Base-by-base conservation (phyloP, 2,329 filamentous ascomycete species). In the Aspergillus puulaauensis region DNA sequence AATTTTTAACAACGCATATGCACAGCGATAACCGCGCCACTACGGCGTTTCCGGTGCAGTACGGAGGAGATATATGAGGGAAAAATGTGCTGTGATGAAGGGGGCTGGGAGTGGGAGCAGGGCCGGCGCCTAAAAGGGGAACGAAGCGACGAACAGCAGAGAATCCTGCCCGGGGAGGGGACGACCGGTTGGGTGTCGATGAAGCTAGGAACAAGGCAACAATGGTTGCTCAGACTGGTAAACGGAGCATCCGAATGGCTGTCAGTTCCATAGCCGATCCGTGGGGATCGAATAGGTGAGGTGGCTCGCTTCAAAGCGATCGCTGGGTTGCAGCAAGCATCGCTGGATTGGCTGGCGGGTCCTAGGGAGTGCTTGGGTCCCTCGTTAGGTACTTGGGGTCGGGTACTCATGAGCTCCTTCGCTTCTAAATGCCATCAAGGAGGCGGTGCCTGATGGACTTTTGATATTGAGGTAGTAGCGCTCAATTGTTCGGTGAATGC, bases 61-160 rank as follows among this genome's bases (percentile, higher is more conserved):
- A 47, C 11, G n/a, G 27, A 47, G 45, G 7, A 48, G 8, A 23
- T 45, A 49, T 50, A 31, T 56, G 54, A 50, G 37, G 53, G 52
- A 50, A 43, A 50, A 37, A 52, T 55, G 27, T 4, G 27, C 27
- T 11, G 27, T 39, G 14, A n/a, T 37, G 15, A 43, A 57, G 59
- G 64, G 57, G 65, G 62, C 61, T 64, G 64, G 64, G 60, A 45
- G 59, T 53, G 50, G 39, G 52, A 46, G 54, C 48, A 55, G 55
- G 21, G 23, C 37, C 55, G 57, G 62, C 59, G 60, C 57, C 63
- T 64, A 64, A 64, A 56, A 61, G 47, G 53, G 61, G 56, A 31
- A 61, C 61, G 37, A 64, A 66, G 61, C 61, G 59, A 58, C 66
- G 62, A 68, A 66, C 62, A 60, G 58, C 63, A 63, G 49, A 52